A percentile compares a stretch with the other conserved stretches of the same genome.
These are phyloP conservation scores for Dendrocalamus latiflorus DNA, from an alignment of 202 grass and related monocot species.

Conservation along the genomic window DNA sequence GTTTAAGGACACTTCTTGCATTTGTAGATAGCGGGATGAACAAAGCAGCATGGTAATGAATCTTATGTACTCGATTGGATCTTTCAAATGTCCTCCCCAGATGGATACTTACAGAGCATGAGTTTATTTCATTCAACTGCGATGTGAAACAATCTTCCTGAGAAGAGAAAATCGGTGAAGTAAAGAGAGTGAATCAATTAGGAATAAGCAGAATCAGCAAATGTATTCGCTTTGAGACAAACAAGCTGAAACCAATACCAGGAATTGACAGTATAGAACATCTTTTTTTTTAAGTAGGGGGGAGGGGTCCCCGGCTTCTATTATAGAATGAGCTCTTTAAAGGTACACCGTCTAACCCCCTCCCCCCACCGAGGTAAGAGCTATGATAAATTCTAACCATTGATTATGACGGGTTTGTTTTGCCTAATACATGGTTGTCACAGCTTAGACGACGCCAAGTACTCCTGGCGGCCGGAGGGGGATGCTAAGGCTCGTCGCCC, in stretches of 20 bases:
- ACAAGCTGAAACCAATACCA: background rate
- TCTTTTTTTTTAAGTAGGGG: no score
- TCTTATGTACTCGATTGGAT: background rate
- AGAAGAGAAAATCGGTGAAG: no score
- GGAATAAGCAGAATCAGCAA: background rate
- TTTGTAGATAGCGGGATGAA: background rate
- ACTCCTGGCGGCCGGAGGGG: accelerated
- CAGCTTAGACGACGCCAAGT: no score
- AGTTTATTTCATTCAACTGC: background rate
- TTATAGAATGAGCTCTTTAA: no score
- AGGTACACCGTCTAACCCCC: no score
- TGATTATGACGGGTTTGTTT: no score
- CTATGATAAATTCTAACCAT: no score
- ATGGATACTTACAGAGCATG: background rate
- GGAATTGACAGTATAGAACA: no score
- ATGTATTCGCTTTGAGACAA: background rate
- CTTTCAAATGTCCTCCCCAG: background rate
- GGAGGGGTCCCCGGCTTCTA: no score
- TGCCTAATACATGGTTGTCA: no score
- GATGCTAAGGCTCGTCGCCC: no score
- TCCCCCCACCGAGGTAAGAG: no score
- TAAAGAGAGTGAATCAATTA: background rate
- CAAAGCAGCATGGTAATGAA: background rate
- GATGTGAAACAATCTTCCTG: background rate
- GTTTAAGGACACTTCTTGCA: background rate